phyloP scores from a whole-genome alignment of 2,329 filamentous ascomycete species.

The Lecanicillium sp. region DNA sequence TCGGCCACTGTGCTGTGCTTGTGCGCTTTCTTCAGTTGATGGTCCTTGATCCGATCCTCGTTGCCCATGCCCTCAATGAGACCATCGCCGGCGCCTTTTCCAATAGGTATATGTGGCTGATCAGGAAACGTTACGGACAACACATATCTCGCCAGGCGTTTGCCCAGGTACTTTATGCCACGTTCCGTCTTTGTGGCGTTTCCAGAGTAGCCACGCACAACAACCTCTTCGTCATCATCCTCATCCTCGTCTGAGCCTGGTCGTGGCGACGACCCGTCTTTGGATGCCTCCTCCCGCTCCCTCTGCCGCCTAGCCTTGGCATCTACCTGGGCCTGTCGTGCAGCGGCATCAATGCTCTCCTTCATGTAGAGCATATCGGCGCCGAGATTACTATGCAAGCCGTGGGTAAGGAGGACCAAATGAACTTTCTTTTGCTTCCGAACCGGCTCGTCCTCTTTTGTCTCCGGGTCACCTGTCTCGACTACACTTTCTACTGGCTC shows the following conservation, averaged over 20 bases:
- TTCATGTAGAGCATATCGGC: conserved; percentile 97
- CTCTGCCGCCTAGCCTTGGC: conserved; percentile 52
- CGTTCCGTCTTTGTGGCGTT: conserved; percentile 89
- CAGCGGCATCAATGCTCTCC: conserved; percentile 86
- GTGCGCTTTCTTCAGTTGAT: conserved; percentile 42
- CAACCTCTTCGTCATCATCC: conserved; percentile 73
- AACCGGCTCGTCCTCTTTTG: conserved; percentile 15
- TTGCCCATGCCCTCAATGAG: conserved; percentile 29
- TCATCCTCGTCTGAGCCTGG: conserved; percentile 18
- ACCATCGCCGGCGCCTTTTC: conserved; percentile 40
- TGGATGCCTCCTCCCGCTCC: conserved; percentile 27
- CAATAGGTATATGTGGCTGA: conserved; percentile 71
- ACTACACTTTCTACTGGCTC: conserved; percentile 24
- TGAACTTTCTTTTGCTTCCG: conserved; percentile 73
- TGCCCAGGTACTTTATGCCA: conserved; percentile 95
- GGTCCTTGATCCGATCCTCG: conserved; percentile 34
- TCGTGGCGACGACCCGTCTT: conserved; percentile 18
- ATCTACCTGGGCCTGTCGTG: conserved; percentile 64
- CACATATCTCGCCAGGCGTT: conserved; percentile 85
- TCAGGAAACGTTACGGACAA: conserved; percentile 88
- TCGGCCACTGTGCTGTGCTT: conserved; percentile 54
- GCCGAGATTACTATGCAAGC: conserved; percentile 89
- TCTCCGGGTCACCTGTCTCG: conserved; percentile 23
- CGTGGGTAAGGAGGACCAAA: conserved; percentile 87
- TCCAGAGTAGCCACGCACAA: conserved; percentile 82